These are phyloP conservation scores for Daldinia grandis DNA, from an alignment of 495 filamentous ascomycete genomes.

Conservation along the genomic window DNA sequence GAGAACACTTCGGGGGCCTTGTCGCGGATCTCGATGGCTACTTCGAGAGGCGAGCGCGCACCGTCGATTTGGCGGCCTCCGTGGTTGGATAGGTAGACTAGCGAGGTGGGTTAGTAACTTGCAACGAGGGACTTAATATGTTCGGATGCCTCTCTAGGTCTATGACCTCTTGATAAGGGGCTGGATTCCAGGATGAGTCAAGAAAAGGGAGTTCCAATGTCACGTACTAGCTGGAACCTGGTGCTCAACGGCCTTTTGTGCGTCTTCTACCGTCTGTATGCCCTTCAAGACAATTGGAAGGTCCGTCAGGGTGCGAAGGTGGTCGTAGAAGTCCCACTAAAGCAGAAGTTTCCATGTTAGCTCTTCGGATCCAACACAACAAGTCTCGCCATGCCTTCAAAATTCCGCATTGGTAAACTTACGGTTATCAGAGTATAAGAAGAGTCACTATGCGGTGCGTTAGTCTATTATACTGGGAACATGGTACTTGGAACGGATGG, in stretches of 20 bases:
- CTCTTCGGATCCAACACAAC: neutral
- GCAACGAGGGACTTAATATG: too few relatives aligned
- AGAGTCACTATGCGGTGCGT: slow-evolving; percentile 18
- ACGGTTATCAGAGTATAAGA: slow-evolving; percentile 40
- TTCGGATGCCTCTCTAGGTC: neutral
- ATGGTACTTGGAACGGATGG: neutral
- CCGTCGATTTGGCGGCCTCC: slow-evolving; percentile 54
- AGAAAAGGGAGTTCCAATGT: neutral
- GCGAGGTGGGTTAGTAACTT: neutral
- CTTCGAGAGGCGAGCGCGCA: slow-evolving; percentile 48
- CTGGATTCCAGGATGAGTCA: neutral
- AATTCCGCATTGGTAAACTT: slow-evolving; percentile 12
- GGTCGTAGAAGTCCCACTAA: slow-evolving; percentile 43
- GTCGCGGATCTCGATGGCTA: slow-evolving; percentile 50
- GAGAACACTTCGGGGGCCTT: slow-evolving; percentile 51
- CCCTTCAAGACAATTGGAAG: slow-evolving; percentile 55
- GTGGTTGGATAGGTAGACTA: slow-evolving; percentile 54
- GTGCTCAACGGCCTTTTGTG: slow-evolving; percentile 47
- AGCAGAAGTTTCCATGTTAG: slow-evolving; percentile 13
- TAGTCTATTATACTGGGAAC: neutral
- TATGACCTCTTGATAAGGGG: neutral
- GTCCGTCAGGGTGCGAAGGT: slow-evolving; percentile 47
- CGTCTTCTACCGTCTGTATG: slow-evolving; percentile 54
- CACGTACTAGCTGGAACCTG: slow-evolving; percentile 28
- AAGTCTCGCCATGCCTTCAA: too few relatives aligned